Evolutionary conservation across 73 alveolate species (phyloP).

Genomic region (Symbiodinium pilosum): DNA sequence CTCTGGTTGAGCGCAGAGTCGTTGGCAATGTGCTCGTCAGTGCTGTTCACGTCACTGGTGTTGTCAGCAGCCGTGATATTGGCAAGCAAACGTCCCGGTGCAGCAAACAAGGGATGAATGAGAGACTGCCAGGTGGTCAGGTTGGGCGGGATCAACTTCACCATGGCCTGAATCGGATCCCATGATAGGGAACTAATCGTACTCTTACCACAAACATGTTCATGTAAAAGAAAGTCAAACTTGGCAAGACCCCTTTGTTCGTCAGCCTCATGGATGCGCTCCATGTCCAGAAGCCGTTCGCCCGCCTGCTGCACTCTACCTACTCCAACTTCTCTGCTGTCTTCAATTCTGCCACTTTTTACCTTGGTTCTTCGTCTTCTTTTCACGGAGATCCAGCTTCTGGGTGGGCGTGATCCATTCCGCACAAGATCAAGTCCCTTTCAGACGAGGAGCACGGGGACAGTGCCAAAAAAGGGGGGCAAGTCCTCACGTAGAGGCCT

Average conservation of each 20-base stretch:
- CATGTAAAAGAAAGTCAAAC: background rate
- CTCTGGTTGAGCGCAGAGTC: no score
- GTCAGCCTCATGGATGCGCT: slow-evolving; percentile 26
- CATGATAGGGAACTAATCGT: no score
- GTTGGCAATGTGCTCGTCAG: background rate
- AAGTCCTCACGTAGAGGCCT: no score
- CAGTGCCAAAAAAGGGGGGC: no score
- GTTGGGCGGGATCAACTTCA: background rate
- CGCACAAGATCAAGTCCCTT: no score
- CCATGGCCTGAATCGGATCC: background rate
- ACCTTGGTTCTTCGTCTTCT: background rate
- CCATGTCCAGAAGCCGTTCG: slow-evolving; percentile 73
- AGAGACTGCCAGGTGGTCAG: background rate
- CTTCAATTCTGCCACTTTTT: background rate
- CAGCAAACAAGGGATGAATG: background rate
- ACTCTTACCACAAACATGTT: background rate
- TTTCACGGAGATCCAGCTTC: no score
- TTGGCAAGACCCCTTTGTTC: no score
- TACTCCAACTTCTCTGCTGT: background rate
- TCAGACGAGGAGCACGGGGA: no score
- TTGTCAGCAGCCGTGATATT: background rate
- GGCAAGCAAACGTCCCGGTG: background rate
- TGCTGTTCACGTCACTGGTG: background rate
- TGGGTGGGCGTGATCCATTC: no score
- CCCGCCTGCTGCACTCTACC: slow-evolving; percentile 24